Evolutionary conservation across 345 rosid species (phyloP).

Genomic region (Dimocarpus longan): DNA sequence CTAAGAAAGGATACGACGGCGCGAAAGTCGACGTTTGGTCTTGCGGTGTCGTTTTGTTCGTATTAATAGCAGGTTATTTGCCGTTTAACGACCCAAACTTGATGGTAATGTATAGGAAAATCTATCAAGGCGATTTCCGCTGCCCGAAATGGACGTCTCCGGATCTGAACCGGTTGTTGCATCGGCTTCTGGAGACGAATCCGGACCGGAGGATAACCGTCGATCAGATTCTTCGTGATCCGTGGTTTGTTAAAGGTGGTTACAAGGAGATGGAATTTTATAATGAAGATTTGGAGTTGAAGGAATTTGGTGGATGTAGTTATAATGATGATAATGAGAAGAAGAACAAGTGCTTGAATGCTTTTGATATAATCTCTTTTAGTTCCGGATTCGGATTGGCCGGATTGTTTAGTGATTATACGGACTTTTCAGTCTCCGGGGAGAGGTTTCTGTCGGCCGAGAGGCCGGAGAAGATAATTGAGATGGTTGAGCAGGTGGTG

Average conservation of each 20-base stretch:
- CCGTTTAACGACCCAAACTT: constrained; percentile 83
- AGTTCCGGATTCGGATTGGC: constrained; percentile 57
- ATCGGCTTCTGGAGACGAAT: constrained; percentile 70
- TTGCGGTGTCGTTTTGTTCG: constrained; percentile 77
- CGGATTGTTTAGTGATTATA: constrained; percentile 45
- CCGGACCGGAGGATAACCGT: constrained; percentile 77
- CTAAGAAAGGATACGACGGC: constrained; percentile 92
- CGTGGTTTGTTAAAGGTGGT: constrained; percentile 72
- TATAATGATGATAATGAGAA: background rate
- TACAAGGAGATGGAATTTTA: constrained; percentile 41
- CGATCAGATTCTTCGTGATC: constrained; percentile 64
- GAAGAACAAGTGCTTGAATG: constrained; percentile 48
- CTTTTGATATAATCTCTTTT: constrained; percentile 70
- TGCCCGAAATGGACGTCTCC: constrained; percentile 93
- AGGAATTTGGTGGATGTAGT: constrained; percentile 21
- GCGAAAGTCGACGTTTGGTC: constrained; percentile 90
- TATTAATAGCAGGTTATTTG: constrained; percentile 78
- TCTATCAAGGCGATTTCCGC: constrained; percentile 77
- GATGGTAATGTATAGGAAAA: constrained; percentile 85
- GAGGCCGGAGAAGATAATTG: constrained; percentile 47
- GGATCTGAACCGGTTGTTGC: constrained; percentile 53
- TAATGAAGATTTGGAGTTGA: constrained; percentile 54
- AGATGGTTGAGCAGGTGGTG: constrained; percentile 47
- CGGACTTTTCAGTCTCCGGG: constrained; percentile 27
- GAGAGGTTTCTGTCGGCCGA: constrained; percentile 63